These are phyloP conservation scores for Melaleuca alternifolia DNA, from an alignment of 345 rosid genomes.

Conservation along the genomic window DNA sequence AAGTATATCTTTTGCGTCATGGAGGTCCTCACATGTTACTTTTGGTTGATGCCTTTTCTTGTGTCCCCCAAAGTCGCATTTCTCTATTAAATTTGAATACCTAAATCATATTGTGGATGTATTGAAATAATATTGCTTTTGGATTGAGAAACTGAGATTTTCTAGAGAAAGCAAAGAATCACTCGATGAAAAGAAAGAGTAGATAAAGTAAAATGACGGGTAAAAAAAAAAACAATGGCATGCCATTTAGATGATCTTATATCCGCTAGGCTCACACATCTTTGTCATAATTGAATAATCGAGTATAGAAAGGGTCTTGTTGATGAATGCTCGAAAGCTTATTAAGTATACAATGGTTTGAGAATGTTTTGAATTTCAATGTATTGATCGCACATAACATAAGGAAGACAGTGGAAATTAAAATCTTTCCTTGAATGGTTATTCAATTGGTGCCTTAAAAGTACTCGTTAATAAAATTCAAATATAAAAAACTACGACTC, in stretches of 20 bases:
- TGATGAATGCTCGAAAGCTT: not conserved
- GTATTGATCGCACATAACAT: not conserved
- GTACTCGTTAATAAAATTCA: not conserved
- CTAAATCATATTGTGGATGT: not conserved
- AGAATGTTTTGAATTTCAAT: not conserved
- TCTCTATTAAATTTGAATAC: not conserved
- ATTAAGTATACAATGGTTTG: not conserved
- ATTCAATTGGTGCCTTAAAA: not conserved
- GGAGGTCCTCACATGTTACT: not conserved
- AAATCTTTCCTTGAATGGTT: not conserved
- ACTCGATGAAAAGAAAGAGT: not conserved
- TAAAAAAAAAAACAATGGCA: not conserved
- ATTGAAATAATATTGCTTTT: not conserved
- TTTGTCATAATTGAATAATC: not conserved
- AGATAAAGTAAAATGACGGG: not conserved
- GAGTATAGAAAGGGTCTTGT: accelerated
- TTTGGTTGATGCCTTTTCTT: not conserved
- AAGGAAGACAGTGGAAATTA: not conserved
- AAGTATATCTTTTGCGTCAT: not conserved
- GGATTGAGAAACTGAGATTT: not conserved
- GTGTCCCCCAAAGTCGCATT: not conserved
- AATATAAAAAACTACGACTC: not conserved
- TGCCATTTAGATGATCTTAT: not conserved
- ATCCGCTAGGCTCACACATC: not conserved
- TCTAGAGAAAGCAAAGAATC: not conserved